Evolutionary conservation across 331 rosid species (phyloP).

Genomic region (Spiraea crenata): DNA sequence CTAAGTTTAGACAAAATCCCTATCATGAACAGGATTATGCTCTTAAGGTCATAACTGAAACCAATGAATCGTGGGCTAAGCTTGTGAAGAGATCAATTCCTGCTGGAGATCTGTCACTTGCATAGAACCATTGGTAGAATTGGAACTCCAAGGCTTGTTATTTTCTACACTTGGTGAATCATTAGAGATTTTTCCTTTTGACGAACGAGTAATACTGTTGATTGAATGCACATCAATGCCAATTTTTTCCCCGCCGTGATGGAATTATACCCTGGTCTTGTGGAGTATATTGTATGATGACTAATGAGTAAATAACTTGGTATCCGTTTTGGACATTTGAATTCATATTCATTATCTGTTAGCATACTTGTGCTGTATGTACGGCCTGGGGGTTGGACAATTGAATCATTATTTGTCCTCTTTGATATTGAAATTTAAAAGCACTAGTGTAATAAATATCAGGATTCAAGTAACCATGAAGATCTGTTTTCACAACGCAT

Average conservation of each 20-base stretch:
- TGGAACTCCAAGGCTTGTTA: constrained; percentile 16
- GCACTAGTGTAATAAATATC: no score
- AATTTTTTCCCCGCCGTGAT: constrained; percentile 2
- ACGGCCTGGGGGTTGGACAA: no score
- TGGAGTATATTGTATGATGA: background rate
- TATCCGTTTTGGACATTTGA: background rate
- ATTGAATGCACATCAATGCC: background rate
- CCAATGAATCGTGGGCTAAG: constrained; percentile 91
- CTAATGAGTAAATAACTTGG: background rate
- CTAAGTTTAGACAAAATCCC: background rate
- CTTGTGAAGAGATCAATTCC: constrained; percentile 88
- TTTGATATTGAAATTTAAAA: no score
- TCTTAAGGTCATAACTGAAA: constrained; percentile 78
- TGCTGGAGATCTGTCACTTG: constrained; percentile 84
- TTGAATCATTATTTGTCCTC: no score
- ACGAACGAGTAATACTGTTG: constrained; percentile 6
- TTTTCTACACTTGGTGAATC: constrained; percentile 21
- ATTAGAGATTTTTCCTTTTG: constrained; percentile 11
- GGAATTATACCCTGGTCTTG: constrained; percentile 1
- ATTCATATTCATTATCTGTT: background rate
- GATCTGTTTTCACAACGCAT: no score
- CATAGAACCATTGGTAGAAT: constrained; percentile 36
- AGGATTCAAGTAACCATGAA: no score
- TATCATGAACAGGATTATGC: constrained; percentile 73
- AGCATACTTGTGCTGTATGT: background rate